These are phyloP conservation scores for Phylloporus scabripes DNA, from an alignment of 768 basidiomycete genomes.

Conservation along the genomic window DNA sequence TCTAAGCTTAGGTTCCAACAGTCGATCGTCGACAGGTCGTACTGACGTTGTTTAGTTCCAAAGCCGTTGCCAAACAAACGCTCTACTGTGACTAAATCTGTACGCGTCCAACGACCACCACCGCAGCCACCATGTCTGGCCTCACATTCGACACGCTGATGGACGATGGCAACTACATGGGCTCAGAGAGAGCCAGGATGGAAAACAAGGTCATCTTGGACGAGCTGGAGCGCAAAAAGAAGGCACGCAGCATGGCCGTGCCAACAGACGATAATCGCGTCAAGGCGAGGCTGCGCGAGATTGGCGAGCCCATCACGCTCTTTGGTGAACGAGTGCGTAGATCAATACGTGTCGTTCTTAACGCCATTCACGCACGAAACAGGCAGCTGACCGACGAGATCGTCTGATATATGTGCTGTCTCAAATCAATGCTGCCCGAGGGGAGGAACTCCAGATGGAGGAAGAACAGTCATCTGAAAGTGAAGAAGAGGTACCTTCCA, in stretches of 20 bases:
- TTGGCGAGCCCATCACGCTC: conserved; percentile 94
- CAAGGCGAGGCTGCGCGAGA: conserved; percentile 80
- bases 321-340: conserved; percentile 94
- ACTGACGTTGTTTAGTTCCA: conserved; percentile 30
- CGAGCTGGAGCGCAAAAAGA: conserved; percentile 97
- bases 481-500: conserved; percentile 63
- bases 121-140: conserved; percentile 50
- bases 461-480: conserved; percentile 64
- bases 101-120: conserved; percentile 3
- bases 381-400: conserved; percentile 95
- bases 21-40: not conserved
- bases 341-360: not conserved
- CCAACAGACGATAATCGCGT: conserved; percentile 97
- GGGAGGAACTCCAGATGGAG: conserved; percentile 72
- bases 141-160: conserved; percentile 69
- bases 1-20: not conserved
- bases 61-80: conserved; percentile 34
- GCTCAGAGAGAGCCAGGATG: conserved; percentile 66
- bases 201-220: conserved; percentile 88
- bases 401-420: conserved; percentile 92
- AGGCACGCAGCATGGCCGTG: conserved; percentile 86
- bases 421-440: conserved; percentile 85
- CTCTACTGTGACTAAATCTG: conserved; percentile 12
- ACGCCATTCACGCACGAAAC: conserved; percentile 17
- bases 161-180: conserved; percentile 73